These are phyloP conservation scores for Lathyrus oleraceus DNA, from an alignment of 306 rosid species.

Conservation along the genomic window DNA sequence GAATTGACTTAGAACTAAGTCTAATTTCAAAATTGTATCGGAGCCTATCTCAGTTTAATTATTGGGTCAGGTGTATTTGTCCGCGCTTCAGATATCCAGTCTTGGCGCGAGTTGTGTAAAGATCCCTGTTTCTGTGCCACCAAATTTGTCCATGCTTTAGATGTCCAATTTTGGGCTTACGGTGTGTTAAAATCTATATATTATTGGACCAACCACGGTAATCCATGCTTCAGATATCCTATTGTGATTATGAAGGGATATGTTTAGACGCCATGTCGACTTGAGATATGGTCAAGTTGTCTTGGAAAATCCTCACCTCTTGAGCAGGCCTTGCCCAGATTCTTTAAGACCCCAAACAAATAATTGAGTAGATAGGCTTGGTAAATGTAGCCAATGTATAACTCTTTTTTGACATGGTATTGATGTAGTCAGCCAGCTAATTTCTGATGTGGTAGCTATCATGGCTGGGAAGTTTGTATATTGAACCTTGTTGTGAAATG, in stretches of 20 bases:
- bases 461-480: background rate
- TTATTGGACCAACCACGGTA: background rate
- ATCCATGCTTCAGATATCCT: background rate
- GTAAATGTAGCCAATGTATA: background rate
- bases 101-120: background rate
- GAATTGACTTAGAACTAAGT: background rate
- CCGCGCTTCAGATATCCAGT: background rate
- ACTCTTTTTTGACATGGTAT: background rate
- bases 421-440: background rate
- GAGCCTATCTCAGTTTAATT: background rate
- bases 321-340: background rate
- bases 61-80: background rate
- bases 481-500: too few species aligned
- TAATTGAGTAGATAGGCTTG: background rate
- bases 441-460: background rate
- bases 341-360: background rate
- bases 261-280: background rate
- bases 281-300: background rate
- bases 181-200: background rate
- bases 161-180: background rate
- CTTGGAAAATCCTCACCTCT: background rate
- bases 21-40: background rate
- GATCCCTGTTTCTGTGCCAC: background rate
- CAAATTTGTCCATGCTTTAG: background rate
- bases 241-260: background rate